Evolutionary conservation across 768 basidiomycete species (phyloP), one percentile per base, ranked within the genome.

Genomic region (Leucogyrophana mollusca): DNA sequence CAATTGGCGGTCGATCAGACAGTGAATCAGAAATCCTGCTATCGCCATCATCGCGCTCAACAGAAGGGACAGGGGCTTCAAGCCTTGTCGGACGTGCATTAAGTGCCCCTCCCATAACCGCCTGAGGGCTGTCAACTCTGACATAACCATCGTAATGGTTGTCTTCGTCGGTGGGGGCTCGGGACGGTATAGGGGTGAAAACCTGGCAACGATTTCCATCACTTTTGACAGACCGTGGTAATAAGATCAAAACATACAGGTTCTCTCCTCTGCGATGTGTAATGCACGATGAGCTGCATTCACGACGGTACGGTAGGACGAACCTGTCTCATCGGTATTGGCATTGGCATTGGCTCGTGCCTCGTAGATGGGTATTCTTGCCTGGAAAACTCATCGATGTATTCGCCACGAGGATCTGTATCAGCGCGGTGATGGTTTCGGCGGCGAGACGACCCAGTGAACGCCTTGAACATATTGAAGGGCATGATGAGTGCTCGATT

Each of bases 401-500:
- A 64, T 34, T 59, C 57, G 4, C 45, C 17, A 16, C 61, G 66
- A 38, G 56, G 47, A 34, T 47, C 33, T 22, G 55, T 42, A 52
- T 64, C 64, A 18, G 49, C 24, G 36, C 55, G 64, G 38, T 61
- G 54, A 20, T 38, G 23, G 30, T 63, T 63, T 53, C 52, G 67
- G 60, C 63, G 63, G 45, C 61, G 40, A 41, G 32, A 35, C 10
- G 46, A 65, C 50, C 65, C 54, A 46, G 61, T 51, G 39, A 65
- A 61, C 53, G 59, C 64, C 53, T 66, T 65, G 54, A 65, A 65
- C 66, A 65, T 65, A 52, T 66, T 68, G 49, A 65, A 68, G 50
- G 64, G 64, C 64, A 65, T 65, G 46, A 61, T 64, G 57, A 43
- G 47, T 50, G 58, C 47, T 45, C 41, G 41, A 40, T 48, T 40